Percentiles rank a stretch among this genome's conserved stretches.
Conservation (phyloP, 345 rosid genomes). For the Excoecaria cochinchinensis region DNA sequence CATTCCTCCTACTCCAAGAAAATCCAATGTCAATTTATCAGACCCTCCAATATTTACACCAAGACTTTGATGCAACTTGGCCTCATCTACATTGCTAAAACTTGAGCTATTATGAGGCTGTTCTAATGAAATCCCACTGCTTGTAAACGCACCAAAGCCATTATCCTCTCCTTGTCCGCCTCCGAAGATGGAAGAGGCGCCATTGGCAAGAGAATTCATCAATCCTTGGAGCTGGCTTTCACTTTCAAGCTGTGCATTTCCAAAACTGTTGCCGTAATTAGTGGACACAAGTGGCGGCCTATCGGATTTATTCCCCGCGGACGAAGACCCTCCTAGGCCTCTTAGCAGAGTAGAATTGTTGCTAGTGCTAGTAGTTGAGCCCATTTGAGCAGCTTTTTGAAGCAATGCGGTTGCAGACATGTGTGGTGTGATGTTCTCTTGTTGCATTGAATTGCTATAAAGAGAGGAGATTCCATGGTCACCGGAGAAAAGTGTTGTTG, state of each 20-base stretch:
- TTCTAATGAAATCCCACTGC: slow-evolving; percentile 8
- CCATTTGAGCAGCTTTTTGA: slow-evolving; percentile 32
- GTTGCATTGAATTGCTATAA: slow-evolving; percentile 13
- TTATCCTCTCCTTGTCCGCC: slow-evolving; percentile 13
- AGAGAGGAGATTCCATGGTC: slow-evolving; percentile 14
- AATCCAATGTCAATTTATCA: slow-evolving; percentile 24
- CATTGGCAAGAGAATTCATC: slow-evolving; percentile 26
- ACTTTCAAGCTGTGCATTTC: slow-evolving; percentile 15
- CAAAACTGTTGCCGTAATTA: slow-evolving; percentile 14
- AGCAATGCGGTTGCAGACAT: slow-evolving; percentile 28
- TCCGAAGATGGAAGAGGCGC: slow-evolving; percentile 16
- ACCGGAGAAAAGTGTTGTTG: not conserved
- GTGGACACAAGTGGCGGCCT: slow-evolving; percentile 13
- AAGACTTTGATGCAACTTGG: slow-evolving; percentile 18
- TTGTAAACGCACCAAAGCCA: slow-evolving; percentile 14
- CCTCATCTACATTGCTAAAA: slow-evolving; percentile 13
- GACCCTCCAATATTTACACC: slow-evolving; percentile 1
- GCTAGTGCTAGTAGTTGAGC: slow-evolving; percentile 16
- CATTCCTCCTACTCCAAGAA: slow-evolving; percentile 27
- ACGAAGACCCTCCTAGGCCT: slow-evolving; percentile 12
- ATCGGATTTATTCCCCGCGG: slow-evolving; percentile 7
- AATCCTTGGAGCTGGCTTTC: slow-evolving; percentile 26
- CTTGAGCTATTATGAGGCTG: not conserved
- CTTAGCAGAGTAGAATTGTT: slow-evolving; percentile 17
- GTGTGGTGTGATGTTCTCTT: slow-evolving; percentile 10